Conservation (phyloP, 352 stramenopile genomes). For the Phytopythium sindhum region DNA sequence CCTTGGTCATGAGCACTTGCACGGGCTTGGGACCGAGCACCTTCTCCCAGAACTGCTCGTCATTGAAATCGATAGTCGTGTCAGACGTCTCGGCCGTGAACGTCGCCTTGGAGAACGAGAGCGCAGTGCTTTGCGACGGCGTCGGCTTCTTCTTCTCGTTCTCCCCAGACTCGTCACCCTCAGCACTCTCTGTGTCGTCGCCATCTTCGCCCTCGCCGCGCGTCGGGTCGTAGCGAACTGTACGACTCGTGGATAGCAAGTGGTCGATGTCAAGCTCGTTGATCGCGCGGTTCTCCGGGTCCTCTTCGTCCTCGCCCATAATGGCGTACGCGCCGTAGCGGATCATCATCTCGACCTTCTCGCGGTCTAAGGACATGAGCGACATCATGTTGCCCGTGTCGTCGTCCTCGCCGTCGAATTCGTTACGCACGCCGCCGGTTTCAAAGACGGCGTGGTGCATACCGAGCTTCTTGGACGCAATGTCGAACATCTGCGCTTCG, state of each 20-base stretch:
- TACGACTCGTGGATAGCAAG: slow-evolving; percentile 79
- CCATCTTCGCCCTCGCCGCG: slow-evolving; percentile 38
- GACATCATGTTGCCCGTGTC: slow-evolving; percentile 90
- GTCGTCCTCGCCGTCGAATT: slow-evolving; percentile 94
- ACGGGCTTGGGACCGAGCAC: slow-evolving; percentile 84
- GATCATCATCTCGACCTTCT: slow-evolving; percentile 99
- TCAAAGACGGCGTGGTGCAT: slow-evolving; percentile 99
- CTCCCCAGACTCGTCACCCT: slow-evolving; percentile 28
- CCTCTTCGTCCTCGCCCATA: slow-evolving; percentile 96
- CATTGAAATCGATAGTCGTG: slow-evolving; percentile 87
- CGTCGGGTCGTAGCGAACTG: slow-evolving; percentile 85
- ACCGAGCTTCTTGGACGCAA: slow-evolving; percentile 98
- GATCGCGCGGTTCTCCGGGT: slow-evolving; percentile 85
- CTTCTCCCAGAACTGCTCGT: slow-evolving; percentile 91
- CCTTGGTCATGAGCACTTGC: slow-evolving; percentile 84
- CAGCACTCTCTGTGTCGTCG: slow-evolving; percentile 34
- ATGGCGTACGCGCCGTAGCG: slow-evolving; percentile 96
- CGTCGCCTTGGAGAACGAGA: slow-evolving; percentile 87
- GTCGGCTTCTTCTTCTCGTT: slow-evolving; percentile 24
- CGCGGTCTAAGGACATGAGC: slow-evolving; percentile 91
- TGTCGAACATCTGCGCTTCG: slow-evolving; percentile 99
- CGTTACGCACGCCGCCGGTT: slow-evolving; percentile 87
- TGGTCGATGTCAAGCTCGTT: slow-evolving; percentile 90
- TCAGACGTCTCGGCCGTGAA: slow-evolving; percentile 87
- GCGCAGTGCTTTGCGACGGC: slow-evolving; percentile 49